Percentiles rank a stretch among this genome's conserved stretches.
Evolutionary conservation across 2,329 filamentous ascomycete species (phyloP).

Genomic region (Diaporthe helianthi): DNA sequence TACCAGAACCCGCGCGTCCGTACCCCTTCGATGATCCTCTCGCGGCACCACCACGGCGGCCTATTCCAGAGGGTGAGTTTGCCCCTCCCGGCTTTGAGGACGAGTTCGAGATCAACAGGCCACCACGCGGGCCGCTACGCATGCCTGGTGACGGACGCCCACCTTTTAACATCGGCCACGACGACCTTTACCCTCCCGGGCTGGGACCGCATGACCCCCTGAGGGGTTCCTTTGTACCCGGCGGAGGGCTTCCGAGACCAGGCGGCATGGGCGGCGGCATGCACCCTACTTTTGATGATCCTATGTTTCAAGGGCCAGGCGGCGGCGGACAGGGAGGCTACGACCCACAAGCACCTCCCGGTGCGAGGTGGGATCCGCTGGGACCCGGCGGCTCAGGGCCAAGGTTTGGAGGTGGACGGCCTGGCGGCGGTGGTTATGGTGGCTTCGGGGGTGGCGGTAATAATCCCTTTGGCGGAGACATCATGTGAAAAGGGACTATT

Average conservation of each 20-base stretch:
- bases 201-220: slow-evolving; percentile 87
- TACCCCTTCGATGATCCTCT: slow-evolving; percentile 67
- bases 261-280: slow-evolving; percentile 76
- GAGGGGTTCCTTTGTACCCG: slow-evolving; percentile 66
- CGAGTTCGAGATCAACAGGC: slow-evolving; percentile 82
- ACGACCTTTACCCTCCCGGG: slow-evolving; percentile 87
- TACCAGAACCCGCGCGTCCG: slow-evolving; percentile 68
- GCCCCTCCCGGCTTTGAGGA: slow-evolving; percentile 92
- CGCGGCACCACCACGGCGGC: slow-evolving; percentile 64
- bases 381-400: slow-evolving; percentile 67
- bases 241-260: slow-evolving; percentile 63
- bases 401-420: slow-evolving; percentile 52
- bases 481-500: slow-evolving; percentile 39
- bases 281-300: slow-evolving; percentile 96
- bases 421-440: slow-evolving; percentile 50
- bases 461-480: slow-evolving; percentile 42
- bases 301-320: slow-evolving; percentile 72
- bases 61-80: slow-evolving; percentile 75
- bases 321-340: slow-evolving; percentile 56
- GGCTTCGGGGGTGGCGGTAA: slow-evolving; percentile 42
- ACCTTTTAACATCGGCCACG: slow-evolving; percentile 77
- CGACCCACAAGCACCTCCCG: slow-evolving; percentile 80
- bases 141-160: slow-evolving; percentile 51
- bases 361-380: slow-evolving; percentile 89
- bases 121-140: slow-evolving; percentile 55